Base-by-base conservation (phyloP, 164 flowering plant species). In the Chloranthus sessilifolius region DNA sequence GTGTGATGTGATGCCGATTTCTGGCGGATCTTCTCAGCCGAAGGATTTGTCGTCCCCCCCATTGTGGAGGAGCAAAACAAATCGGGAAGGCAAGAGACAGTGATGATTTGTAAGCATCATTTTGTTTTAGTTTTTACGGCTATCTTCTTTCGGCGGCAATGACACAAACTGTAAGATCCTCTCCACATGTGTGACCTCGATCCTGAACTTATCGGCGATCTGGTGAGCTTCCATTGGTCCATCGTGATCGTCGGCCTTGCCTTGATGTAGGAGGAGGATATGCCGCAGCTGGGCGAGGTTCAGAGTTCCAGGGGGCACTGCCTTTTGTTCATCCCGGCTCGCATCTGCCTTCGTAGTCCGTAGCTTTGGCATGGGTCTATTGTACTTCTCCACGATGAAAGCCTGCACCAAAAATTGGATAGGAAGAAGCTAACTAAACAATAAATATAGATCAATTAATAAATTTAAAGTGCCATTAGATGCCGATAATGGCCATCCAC, bases 331-430 rank as follows among this genome's bases (percentile, higher is more conserved):
- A 35, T 73, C 73, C 28, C 71, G 62, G 23, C 72, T 57, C 8
- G 78, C 72, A n/a, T 72, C 95, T 35, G 74, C 62, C 25, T 57
- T 76, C 35, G 98, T 77, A 42, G 71, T 74, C 12, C 96, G 77
- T 55, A 82, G 70, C 56, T 83, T 91, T 33, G 98, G 96, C 82
- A 85, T 50, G 24, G 98, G 96, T 54, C 90, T 67, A 5, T 67
- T 65, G 38, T 77, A 75, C 29, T 40, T 83, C 53, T 83, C 84
- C 52, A 76, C 83, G 41, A 87, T 69, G 12, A 47, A 54, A 24
- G 92, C 88, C 98, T 85, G 82, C 45, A 61, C 41, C 20, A 58
- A 12, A 53, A 7, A 9, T 19, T 7, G 11, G 36, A 34, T 28
- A 41, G 29, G 27, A 28, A 16, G 28, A 27, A n/a, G 3, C 2